Evolutionary conservation across 2,329 filamentous ascomycete genomes (phyloP), one percentile per base, ranked within the genome.

Genomic region (Sporothrix pseudoabietina): DNA sequence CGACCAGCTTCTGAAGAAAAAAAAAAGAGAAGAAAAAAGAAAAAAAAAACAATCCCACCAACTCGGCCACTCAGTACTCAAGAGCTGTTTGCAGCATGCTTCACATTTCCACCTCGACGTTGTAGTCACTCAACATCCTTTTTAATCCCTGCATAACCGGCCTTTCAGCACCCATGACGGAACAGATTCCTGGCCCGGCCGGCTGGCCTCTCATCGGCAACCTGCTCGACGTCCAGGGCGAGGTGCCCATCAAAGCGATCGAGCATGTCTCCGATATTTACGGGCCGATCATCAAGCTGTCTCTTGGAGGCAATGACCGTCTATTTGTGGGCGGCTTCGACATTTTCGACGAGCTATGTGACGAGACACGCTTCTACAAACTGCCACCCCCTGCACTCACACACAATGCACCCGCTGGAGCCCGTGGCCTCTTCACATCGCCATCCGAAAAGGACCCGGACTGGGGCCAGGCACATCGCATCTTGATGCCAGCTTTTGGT

Each of bases 401-500:
- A 8, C 57, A 55, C 7, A 49, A 72, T 9, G 63, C 69, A 3
- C 71, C 54, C 0, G 61, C 73, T 2, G 73, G 65, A 0, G 30
- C 73, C 16, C 72, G 71, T 12, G 76, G 76, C 0, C 76, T 77
- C 14, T 77, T 77, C 39, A 59, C 71, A 1, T 49, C 75, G 30
- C 49, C 69, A 41, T 73, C 73, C 4, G 76, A 76, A 32, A 84
- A 85, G 3, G 87, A 89, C 76, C 83, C 85, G 72, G 89, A 89
- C 77, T 93, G 91, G 91, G 88, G 86, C 35, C 85, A 91, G 75
- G 91, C 92, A 39, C 88, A 92, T 77, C 83, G 89, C 30, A 82
- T 90, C 19, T 82, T 93, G 71, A 86, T 91, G 77, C 90, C 91
- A 0, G 90, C 90, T 2, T 92, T 93, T 78, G 91, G 91, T 0